Percentiles rank a stretch among this genome's conserved stretches.
Evolutionary conservation across 1,284 basidiomycete species (phyloP).

Genomic region (Sutorius eximius): DNA sequence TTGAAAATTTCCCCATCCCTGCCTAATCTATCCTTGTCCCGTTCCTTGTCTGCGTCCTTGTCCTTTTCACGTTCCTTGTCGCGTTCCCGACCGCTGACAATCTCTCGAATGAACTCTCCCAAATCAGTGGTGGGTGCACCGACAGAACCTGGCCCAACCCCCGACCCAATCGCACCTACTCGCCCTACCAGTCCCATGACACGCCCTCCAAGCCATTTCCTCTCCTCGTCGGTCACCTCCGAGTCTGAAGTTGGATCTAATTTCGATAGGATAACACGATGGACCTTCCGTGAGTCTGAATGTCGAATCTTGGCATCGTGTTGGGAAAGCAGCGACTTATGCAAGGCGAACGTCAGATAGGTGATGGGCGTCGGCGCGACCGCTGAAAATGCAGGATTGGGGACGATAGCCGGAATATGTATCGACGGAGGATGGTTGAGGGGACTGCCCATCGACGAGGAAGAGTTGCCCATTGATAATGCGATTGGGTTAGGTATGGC

Average conservation of each 20-base stretch:
- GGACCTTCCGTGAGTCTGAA: conserved; percentile 59
- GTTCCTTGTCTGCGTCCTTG: conserved; percentile 32
- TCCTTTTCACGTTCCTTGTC: conserved; percentile 29
- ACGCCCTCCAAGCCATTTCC: conserved; percentile 28
- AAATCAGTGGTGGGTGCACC: conserved; percentile 50
- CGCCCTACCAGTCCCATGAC: conserved; percentile 42
- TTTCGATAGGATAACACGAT: conserved; percentile 55
- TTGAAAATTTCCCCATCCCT: too few species aligned
- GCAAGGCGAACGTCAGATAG: conserved; percentile 48
- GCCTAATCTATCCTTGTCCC: conserved; percentile 35
- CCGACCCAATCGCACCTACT: conserved; percentile 27
- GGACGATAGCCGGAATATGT: not conserved
- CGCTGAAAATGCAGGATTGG: not conserved
- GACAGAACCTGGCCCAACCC: conserved; percentile 36
- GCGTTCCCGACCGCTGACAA: conserved; percentile 35
- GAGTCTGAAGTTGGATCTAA: conserved; percentile 43
- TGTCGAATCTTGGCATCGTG: conserved; percentile 54
- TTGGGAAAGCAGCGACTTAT: conserved; percentile 48
- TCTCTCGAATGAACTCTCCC: conserved; percentile 35
- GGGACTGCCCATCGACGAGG: conserved; percentile 10
- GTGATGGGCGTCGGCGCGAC: conserved; percentile 6
- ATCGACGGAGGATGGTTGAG: not conserved
- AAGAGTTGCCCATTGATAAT: conserved; percentile 6
- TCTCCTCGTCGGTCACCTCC: conserved; percentile 31
- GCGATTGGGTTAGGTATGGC: not conserved